A percentile compares a stretch with the other conserved stretches of the same genome.
phyloP scores from a whole-genome alignment of 2,329 filamentous ascomycete genomes.

The Penicillium palitans region DNA sequence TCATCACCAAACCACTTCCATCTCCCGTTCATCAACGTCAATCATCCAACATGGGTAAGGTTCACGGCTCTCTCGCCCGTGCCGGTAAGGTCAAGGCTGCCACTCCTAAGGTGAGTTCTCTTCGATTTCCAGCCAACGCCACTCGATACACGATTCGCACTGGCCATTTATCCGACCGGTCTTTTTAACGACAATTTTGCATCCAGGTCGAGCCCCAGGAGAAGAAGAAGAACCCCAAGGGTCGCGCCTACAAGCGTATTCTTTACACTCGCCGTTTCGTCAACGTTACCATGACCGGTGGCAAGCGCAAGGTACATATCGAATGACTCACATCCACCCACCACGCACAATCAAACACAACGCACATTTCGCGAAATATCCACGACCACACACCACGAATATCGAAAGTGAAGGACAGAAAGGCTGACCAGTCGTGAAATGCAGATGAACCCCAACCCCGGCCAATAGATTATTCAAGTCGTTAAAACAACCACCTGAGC shows the following conservation, averaged over 20 bases:
- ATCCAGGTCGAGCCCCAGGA: conserved; percentile 51
- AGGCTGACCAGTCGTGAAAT: conserved; percentile 19
- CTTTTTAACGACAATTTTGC: conserved; percentile 23
- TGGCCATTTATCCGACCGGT: conserved; percentile 8
- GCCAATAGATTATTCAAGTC: conserved; percentile 55
- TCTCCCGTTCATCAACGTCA: conserved; percentile 27
- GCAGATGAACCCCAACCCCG: conserved; percentile 86
- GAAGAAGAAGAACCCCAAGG: conserved; percentile 97
- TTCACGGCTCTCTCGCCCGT: conserved; percentile 92
- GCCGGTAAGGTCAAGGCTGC: conserved; percentile 98
- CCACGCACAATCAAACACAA: conserved; percentile 27
- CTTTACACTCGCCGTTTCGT: conserved; percentile 97
- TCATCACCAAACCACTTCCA: conserved; percentile 29
- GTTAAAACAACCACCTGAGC: conserved; percentile 26
- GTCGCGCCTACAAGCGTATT: conserved; percentile 95
- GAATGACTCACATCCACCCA: conserved; percentile 17
- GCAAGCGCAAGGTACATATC: conserved; percentile 86
- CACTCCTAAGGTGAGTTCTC: conserved; percentile 39
- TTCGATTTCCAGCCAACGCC: conserved; percentile 13
- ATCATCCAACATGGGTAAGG: conserved; percentile 71
- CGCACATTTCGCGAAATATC: not conserved
- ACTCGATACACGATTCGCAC: conserved; percentile 14
- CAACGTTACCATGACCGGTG: conserved; percentile 94
- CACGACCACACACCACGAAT: conserved; percentile 14
- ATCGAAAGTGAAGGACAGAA: conserved; percentile 7